Base-by-base conservation (phyloP, 2,329 filamentous ascomycete species). In the Ascomycota sp. region DNA sequence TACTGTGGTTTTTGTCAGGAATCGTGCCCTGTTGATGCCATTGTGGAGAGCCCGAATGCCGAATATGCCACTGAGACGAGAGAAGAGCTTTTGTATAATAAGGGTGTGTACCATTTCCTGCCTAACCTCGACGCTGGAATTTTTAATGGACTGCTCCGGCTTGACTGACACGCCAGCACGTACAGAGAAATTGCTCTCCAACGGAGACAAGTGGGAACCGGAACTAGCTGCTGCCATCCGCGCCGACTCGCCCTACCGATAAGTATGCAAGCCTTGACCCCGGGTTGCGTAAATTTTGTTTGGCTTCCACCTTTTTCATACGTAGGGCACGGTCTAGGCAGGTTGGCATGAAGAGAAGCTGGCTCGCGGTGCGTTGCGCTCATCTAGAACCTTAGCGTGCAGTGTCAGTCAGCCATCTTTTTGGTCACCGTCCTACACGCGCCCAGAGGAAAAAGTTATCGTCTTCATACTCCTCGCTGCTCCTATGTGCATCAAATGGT, bases 1-100 rank as follows among this genome's bases (percentile, higher is more conserved):
- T 98, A 95, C 72, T 95, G 89, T 57, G 89, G 89, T 34, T 91
- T 92, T 64, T 95, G 89, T 71, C 86, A 93, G 64, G 89, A 98
- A 66, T 92, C 81, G 43, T 98, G 89, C 62, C 89, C 89, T 31
- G 89, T 98, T 36, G 89, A 98, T 59, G 89, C 89, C 38, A 98
- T 70, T 44, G 68, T 72, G 36, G 68, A 72, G 55, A 67, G 62
- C 33, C 68, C 68, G 43, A 72, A 72, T 45, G 66, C 67, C 45
- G 68, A 72, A 52, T 72, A 72, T 46, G 61, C 66, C 30, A 72
- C 68, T 29, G 68, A 71, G 59, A 72, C 68, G 41, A 73, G 86
- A 53, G 86, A 98, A 59, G 86, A 95, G 65, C 61, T 95, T 48
- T 59, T 95, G 47, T 95, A 95, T 66, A 95, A 95, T 65, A 95